Percentiles rank a stretch among this genome's conserved stretches.
Conservation (phyloP, 164 flowering plant species). For the Berberis thunbergii region DNA sequence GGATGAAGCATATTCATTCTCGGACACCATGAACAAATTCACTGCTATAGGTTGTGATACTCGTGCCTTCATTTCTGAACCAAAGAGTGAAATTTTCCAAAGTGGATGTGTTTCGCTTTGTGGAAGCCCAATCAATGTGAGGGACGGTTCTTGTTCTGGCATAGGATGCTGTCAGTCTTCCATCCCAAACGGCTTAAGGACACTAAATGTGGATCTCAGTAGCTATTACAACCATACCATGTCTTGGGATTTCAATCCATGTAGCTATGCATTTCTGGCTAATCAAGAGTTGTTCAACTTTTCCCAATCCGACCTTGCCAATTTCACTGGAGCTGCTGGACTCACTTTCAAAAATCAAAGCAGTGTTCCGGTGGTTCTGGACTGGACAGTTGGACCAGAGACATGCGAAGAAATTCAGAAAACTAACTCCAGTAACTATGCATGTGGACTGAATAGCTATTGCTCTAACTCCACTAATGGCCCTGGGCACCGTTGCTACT, state of each 20-base stretch:
- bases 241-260: conserved; percentile 5
- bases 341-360: background rate
- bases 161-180: conserved; percentile 17
- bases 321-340: background rate
- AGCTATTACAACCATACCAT: background rate
- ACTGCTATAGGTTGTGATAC: conserved; percentile 16
- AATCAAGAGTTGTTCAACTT: background rate
- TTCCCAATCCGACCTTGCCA: conserved; percentile 1
- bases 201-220: fast-evolving
- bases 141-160: conserved; percentile 9
- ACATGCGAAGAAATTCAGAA: conserved; percentile 8
- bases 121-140: background rate
- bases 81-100: background rate
- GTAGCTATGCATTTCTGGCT: conserved; percentile 12
- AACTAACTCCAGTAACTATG: background rate
- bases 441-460: conserved; percentile 4
- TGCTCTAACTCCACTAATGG: conserved; percentile 6
- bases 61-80: background rate
- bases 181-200: background rate
- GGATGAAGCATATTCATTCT: conserved; percentile 1
- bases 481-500: conserved; percentile 13
- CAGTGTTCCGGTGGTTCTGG: conserved; percentile 8
- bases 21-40: conserved; percentile 10
- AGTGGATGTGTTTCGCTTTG: conserved; percentile 14
- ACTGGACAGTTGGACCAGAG: conserved; percentile 7